phyloP scores from a whole-genome alignment of 1,284 basidiomycete genomes.

The Cryptococcus wingfieldii region DNA sequence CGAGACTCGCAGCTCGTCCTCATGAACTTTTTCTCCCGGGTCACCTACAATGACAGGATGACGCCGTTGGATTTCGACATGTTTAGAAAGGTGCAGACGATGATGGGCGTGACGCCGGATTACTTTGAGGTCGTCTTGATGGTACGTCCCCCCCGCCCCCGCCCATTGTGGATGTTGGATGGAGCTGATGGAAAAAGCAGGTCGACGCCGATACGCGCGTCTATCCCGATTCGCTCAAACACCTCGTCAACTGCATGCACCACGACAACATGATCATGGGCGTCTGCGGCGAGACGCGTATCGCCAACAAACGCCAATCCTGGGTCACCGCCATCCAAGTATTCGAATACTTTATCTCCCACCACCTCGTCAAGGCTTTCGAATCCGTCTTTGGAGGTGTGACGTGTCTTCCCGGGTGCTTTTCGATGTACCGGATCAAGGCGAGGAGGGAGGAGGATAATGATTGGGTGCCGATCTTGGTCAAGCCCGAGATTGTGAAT shows the following conservation, averaged over 20 bases:
- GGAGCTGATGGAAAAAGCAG: constrained; percentile 52
- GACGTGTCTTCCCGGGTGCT: constrained; percentile 96
- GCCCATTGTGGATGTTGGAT: too few species aligned
- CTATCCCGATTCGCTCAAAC: constrained; percentile 75
- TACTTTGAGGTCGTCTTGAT: constrained; percentile 97
- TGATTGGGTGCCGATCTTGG: constrained; percentile 96
- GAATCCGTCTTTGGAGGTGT: constrained; percentile 99
- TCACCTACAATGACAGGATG: constrained; percentile 99
- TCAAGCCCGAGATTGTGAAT: constrained; percentile 94
- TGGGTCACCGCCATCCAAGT: constrained; percentile 98
- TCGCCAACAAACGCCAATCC: constrained; percentile 94
- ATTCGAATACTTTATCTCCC: constrained; percentile 98
- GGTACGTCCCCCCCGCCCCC: too few species aligned
- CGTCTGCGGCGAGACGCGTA: constrained; percentile 95
- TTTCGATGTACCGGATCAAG: constrained; percentile 99
- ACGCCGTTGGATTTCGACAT: constrained; percentile 94
- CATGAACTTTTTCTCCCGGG: constrained; percentile 99
- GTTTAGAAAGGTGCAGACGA: constrained; percentile 90
- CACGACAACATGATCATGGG: constrained; percentile 99
- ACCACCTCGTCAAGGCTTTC: constrained; percentile 96
- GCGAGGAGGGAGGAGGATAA: constrained; percentile 79
- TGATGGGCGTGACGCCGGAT: constrained; percentile 99
- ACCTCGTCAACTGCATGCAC: constrained; percentile 95
- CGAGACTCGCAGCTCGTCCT: constrained; percentile 97
- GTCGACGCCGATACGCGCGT: constrained; percentile 98